Base-by-base conservation (phyloP, 805 yeast species). In the Pichia heedii region DNA sequence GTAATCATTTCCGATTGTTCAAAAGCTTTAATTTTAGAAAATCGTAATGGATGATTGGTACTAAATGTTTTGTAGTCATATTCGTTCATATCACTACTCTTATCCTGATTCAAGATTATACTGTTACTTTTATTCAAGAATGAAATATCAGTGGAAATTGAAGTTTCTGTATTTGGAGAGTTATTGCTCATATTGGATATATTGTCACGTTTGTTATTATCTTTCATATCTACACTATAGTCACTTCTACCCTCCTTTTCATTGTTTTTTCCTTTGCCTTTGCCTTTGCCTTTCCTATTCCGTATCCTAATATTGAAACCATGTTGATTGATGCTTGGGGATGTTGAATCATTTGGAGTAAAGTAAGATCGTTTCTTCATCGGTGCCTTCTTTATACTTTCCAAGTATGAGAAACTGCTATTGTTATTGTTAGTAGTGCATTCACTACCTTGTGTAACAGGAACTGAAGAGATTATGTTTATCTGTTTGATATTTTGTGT, bases 1-100 rank as follows among this genome's bases (percentile, higher is more conserved):
- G 64, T 45, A 4, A 68, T 61, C 45, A 57, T 46, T 41, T 65
- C 69, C 6, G 65, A 60, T 40, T 63, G 66, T 44, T 65, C 68
- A 45, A 64, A 55, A 5, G 67, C 68, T 37, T 58, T 52, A 4
- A 65, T 52, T 46, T 63, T 65, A 19, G 65, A 58, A 13, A 56
- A 32, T 40, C 68, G 42, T 33, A 65, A 40, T 19, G 66, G 66
- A 39, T 61, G 63, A 2, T 43, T 53, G 1, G 65, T 54, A 43
- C 61, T 55, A 47, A 65, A 65, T 8, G 63, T 60, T 43, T 58
- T 56, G 41, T 63, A 65, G 36, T 63, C 67, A 42, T 60, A 64
- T 36, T 61, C 62, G 37, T 54, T 53, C 46, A 56, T 49, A 32
- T 57, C 62, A 4, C 54, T 45, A 16, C 52, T 57, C 15, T 48